Evolutionary conservation across 148 eudicot genomes (phyloP), one percentile per base, ranked within the genome.

Genomic region (Polygonum maritimum): DNA sequence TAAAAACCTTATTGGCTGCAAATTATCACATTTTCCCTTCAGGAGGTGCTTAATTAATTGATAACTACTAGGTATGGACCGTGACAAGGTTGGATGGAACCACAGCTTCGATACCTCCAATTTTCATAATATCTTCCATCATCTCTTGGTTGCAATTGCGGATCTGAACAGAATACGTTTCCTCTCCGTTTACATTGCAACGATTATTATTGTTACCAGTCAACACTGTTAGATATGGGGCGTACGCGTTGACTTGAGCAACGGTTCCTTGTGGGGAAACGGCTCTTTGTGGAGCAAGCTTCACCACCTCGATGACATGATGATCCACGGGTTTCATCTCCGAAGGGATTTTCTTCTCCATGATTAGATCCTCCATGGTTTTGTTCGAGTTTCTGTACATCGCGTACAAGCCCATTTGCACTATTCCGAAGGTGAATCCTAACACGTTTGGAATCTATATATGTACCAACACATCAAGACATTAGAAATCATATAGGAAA

Each of bases 291-390:
- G 49, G 75, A 8, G 11, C 54, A 72, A 72, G 84, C 69, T 80
- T 86, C 78, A 80, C 84, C 7, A 85, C 84, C 48, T 87, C 86
- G 18, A 85, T 85, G 22, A 86, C 81, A 31, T 87, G 88, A 8
- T 88, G 85, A 18, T 54, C 72, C 1, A 36, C 19, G 3, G 10
- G 7, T 22, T 31, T 31, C 4, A 76, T 39, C 4, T 36, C 33
- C 39, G 47, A 75, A 3, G 74, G 77, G 6, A 76, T 26, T 70
- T 81, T 85, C 5, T 81, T 72, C 9, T 79, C 78, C 5, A 65
- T 45, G 14, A 71, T 54, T 1, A 74, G 57, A 48, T 71, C 81
- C 38, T 82, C 79, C 31, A 48, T 48, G 57, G 48, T 19, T 65
- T 45, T 38, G 19, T 36, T 77, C 11, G 79, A 19, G n/a, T 77